Evolutionary conservation across 176 grass and related monocot genomes (phyloP).

Genomic region (Zoysia pacifica): DNA sequence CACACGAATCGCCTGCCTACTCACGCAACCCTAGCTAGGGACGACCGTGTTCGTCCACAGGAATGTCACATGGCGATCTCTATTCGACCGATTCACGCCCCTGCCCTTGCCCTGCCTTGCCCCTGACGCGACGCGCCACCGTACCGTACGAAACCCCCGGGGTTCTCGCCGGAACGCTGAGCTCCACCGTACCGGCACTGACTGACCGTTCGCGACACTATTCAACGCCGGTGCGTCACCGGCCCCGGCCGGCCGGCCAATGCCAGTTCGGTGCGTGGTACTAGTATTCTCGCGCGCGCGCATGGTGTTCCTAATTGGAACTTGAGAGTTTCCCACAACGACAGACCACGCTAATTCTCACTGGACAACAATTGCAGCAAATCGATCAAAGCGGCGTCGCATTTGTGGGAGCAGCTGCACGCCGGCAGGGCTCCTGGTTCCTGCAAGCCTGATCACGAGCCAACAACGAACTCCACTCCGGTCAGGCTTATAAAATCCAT

Average conservation of each 20-base stretch:
- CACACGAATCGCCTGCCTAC: not conserved
- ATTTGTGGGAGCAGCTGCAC: too few species aligned
- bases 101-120: too few species aligned
- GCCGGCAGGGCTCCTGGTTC: too few species aligned
- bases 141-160: slow-evolving; percentile 36
- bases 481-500: too few species aligned
- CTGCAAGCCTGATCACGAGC: too few species aligned
- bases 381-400: not conserved
- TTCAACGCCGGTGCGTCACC: slow-evolving; percentile 1
- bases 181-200: not conserved
- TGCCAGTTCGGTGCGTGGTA: slow-evolving; percentile 36
- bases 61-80: slow-evolving; percentile 42
- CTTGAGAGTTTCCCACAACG: not conserved
- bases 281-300: not conserved
- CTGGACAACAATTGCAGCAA: slow-evolving; percentile 5
- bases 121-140: not conserved
- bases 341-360: not conserved
- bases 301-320: not conserved
- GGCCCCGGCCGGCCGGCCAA: not conserved
- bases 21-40: slow-evolving; percentile 43
- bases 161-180: slow-evolving; percentile 25
- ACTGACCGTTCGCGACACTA: slow-evolving; percentile 30
- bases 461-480: too few species aligned
- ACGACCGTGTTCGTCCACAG: not conserved
- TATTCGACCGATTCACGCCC: not conserved